Evolutionary conservation across 2,329 filamentous ascomycete species (phyloP).

Genomic region (Aspergillus viridinutans): DNA sequence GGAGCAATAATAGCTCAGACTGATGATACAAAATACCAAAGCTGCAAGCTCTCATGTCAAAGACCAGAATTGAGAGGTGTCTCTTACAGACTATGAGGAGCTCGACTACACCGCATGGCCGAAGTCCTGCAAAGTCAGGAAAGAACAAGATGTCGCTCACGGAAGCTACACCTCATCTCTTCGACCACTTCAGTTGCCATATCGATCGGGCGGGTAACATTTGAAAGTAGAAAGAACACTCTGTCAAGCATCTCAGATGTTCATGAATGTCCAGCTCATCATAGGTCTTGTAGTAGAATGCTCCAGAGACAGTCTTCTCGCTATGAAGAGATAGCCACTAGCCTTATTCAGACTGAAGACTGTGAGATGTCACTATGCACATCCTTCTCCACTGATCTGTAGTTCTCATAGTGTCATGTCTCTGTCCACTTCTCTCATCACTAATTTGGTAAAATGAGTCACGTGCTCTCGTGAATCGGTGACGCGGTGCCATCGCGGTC

Average conservation of each 20-base stretch:
- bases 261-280: slow-evolving; percentile 39
- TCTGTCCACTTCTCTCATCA: not conserved
- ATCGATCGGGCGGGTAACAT: not conserved
- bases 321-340: not conserved
- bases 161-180: not conserved
- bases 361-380: not conserved
- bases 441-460: slow-evolving; percentile 7
- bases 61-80: not conserved
- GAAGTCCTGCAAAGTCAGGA: not conserved
- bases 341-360: not conserved
- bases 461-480: slow-evolving; percentile 19
- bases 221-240: not conserved
- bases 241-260: not conserved
- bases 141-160: not conserved
- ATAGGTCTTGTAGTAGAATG: slow-evolving; percentile 25
- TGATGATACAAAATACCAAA: not conserved
- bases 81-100: not conserved
- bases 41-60: not conserved
- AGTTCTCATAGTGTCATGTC: not conserved
- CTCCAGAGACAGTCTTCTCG: not conserved
- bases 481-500: slow-evolving; percentile 15
- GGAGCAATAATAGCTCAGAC: not conserved
- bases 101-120: not conserved
- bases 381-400: not conserved
- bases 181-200: not conserved